These are phyloP conservation scores for Cladorrhinum samala DNA, from an alignment of 495 filamentous ascomycete species.

Conservation along the genomic window DNA sequence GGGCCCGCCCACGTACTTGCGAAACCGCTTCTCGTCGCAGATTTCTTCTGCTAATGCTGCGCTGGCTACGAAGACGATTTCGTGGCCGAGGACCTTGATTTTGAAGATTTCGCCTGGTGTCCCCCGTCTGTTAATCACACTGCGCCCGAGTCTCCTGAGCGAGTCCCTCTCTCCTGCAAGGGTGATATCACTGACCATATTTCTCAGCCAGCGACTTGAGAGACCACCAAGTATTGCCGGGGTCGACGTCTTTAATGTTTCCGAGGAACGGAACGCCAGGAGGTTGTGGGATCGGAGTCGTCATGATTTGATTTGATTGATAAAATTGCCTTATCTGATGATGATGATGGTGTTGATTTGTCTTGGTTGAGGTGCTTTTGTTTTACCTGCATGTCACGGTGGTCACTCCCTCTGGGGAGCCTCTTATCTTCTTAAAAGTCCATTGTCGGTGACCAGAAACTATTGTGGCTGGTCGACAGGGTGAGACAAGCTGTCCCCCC, in stretches of 20 bases:
- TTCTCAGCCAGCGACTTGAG: constrained; percentile 58
- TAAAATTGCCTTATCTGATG: too few species aligned
- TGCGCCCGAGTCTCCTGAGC: too few species aligned
- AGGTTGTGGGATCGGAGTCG: constrained; percentile 55
- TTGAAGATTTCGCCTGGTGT: constrained; percentile 60
- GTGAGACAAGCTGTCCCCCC: not conserved
- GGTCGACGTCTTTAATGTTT: constrained; percentile 59
- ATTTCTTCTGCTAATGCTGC: constrained; percentile 59
- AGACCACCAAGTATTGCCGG: constrained; percentile 55
- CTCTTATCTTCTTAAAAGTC: too few species aligned
- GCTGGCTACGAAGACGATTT: constrained; percentile 38
- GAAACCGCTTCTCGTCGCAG: constrained; percentile 63
- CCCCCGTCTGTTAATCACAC: not conserved
- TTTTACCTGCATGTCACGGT: too few species aligned
- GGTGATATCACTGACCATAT: constrained; percentile 52
- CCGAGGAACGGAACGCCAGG: constrained; percentile 62
- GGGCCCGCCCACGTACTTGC: constrained; percentile 51
- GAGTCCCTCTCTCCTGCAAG: too few species aligned
- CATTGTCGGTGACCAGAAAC: not conserved
- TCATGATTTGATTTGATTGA: constrained; percentile 29
- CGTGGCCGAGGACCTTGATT: constrained; percentile 45
- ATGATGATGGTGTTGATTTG: not conserved
- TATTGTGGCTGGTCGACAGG: not conserved
- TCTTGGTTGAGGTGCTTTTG: not conserved
- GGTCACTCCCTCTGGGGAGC: too few species aligned